Percentiles rank a stretch among this genome's conserved stretches.
These are phyloP conservation scores for Pancytospora epiphaga DNA, from an alignment of 371 early-diverging fungal genomes.

Conservation along the genomic window DNA sequence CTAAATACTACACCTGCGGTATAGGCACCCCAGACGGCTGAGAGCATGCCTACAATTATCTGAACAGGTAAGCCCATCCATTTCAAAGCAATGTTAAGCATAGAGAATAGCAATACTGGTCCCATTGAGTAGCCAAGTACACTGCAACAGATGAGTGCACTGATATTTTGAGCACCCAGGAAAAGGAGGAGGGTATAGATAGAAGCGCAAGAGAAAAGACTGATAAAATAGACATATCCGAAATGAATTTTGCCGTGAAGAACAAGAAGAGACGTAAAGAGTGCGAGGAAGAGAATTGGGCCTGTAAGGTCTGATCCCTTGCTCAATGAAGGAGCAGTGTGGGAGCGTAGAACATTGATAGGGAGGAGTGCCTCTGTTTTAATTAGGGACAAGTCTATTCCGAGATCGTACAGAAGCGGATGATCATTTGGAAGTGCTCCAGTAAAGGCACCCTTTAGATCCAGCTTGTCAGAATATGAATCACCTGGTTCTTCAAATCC, in stretches of 20 bases:
- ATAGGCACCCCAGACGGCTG: conserved; percentile 47
- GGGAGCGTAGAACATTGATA: conserved; percentile 31
- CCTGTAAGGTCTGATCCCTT: conserved; percentile 51
- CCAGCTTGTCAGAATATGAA: conserved; percentile 1
- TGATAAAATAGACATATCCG: conserved; percentile 58
- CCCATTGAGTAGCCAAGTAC: conserved; percentile 59
- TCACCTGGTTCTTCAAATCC: neutral
- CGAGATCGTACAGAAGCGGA: conserved; percentile 59
- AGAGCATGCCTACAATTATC: conserved; percentile 27
- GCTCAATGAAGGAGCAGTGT: neutral
- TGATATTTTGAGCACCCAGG: conserved; percentile 27
- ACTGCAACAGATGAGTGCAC: conserved; percentile 34
- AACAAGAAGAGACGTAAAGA: conserved; percentile 49
- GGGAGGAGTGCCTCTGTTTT: conserved; percentile 37
- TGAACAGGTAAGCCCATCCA: conserved; percentile 8
- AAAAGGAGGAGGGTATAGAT: conserved; percentile 53
- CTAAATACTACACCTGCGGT: conserved; percentile 38
- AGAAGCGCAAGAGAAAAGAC: conserved; percentile 35
- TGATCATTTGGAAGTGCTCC: conserved; percentile 49
- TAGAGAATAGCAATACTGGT: conserved; percentile 51
- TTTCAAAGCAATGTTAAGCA: conserved; percentile 30
- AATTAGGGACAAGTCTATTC: conserved; percentile 55
- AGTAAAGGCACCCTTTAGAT: conserved; percentile 49
- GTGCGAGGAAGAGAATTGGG: conserved; percentile 51
- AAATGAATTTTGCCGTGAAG: conserved; percentile 57